phyloP scores from a whole-genome alignment of 805 yeast species.

The Myxozyma kluyveri region DNA sequence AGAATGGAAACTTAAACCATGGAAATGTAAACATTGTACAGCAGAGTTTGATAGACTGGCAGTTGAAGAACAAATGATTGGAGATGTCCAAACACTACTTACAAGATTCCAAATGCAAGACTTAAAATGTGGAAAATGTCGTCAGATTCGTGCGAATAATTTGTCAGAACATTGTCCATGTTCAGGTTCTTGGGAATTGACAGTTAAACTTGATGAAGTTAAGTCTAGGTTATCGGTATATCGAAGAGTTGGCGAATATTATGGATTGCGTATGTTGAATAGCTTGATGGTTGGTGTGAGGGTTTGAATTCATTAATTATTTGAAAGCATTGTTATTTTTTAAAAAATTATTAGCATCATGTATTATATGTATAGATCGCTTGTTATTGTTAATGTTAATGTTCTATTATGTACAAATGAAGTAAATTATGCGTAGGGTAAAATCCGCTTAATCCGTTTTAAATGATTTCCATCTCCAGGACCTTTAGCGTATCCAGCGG shows the following conservation, averaged over 20 bases:
- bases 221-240: slow-evolving; percentile 49
- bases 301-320: not conserved
- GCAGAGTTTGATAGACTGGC: slow-evolving; percentile 61
- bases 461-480: slow-evolving; percentile 25
- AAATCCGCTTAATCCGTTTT: slow-evolving; percentile 10
- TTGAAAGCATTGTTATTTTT: not conserved
- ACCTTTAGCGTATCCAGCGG: slow-evolving; percentile 13
- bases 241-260: slow-evolving; percentile 57
- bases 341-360: too few relatives aligned
- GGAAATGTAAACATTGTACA: slow-evolving; percentile 68
- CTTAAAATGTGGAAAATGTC: slow-evolving; percentile 74
- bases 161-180: slow-evolving; percentile 77
- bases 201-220: slow-evolving; percentile 48
- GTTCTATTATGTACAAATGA: not conserved
- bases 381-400: too few relatives aligned
- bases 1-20: slow-evolving; percentile 35
- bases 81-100: slow-evolving; percentile 54
- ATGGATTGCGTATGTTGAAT: slow-evolving; percentile 52
- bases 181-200: slow-evolving; percentile 79
- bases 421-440: slow-evolving; percentile 25
- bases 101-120: slow-evolving; percentile 76
- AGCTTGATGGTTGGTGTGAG: slow-evolving; percentile 13
- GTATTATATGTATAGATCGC: too few relatives aligned
- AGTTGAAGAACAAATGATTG: slow-evolving; percentile 76
- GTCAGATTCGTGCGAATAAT: slow-evolving; percentile 60